Evolutionary conservation across 768 basidiomycete genomes (phyloP).

Genomic region (Pleurotus pulmonarius): DNA sequence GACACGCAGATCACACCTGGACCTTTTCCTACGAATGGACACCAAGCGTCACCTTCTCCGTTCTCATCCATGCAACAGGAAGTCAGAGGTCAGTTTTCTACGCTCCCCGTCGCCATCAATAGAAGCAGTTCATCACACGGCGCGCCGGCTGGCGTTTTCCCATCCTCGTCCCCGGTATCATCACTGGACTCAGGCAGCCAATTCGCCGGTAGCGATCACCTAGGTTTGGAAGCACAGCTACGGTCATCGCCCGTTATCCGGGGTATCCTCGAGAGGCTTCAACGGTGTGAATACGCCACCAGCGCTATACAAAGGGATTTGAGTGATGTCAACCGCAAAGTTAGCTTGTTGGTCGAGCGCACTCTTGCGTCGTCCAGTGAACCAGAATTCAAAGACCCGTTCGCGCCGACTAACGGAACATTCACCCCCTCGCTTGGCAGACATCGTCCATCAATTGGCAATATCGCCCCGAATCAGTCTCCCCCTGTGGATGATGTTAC

Average conservation of each 20-base stretch:
- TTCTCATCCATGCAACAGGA: constrained; percentile 35
- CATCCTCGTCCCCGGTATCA: constrained; percentile 74
- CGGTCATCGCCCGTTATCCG: constrained; percentile 72
- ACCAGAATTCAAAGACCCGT: constrained; percentile 85
- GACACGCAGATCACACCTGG: constrained; percentile 37
- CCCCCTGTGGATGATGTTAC: constrained; percentile 67
- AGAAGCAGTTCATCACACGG: constrained; percentile 36
- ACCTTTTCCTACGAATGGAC: constrained; percentile 15
- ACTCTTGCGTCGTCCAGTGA: constrained; percentile 42
- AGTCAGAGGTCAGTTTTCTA: constrained; percentile 34
- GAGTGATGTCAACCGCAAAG: constrained; percentile 71
- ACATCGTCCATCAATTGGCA: constrained; percentile 60
- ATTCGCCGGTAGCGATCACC: constrained; percentile 44
- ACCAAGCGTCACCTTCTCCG: constrained; percentile 25
- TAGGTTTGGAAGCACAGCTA: constrained; percentile 68
- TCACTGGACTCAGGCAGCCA: constrained; percentile 75
- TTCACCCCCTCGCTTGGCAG: constrained; percentile 34
- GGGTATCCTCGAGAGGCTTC: constrained; percentile 72
- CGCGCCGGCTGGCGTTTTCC: constrained; percentile 40
- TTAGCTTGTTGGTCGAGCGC: constrained; percentile 72
- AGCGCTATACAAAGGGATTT: constrained; percentile 75
- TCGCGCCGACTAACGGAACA: constrained; percentile 44
- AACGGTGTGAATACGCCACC: constrained; percentile 64
- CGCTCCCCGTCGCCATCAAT: constrained; percentile 42
- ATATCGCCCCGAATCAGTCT: constrained; percentile 70